phyloP scores from a whole-genome alignment of 1,284 basidiomycete genomes.

The Lignosus rhinocerotis region DNA sequence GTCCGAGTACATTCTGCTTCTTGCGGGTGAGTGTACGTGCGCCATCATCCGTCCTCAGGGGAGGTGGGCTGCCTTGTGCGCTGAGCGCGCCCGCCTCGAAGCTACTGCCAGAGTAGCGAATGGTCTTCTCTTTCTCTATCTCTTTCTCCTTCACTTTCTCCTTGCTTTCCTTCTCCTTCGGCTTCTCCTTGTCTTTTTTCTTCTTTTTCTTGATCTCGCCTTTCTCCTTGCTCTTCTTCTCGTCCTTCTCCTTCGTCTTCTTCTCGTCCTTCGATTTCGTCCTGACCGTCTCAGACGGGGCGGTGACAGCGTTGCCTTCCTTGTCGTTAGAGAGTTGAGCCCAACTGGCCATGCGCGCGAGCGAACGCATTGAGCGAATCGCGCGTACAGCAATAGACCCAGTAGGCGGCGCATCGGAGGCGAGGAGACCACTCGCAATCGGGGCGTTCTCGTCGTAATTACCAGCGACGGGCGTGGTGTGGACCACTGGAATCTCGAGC shows the following conservation, averaged over 20 bases:
- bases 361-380: conserved; percentile 69
- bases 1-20: conserved; percentile 58
- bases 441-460: conserved; percentile 31
- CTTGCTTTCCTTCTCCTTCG: conserved; percentile 34
- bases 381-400: conserved; percentile 75
- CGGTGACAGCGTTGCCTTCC: conserved; percentile 29
- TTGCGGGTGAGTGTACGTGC: conserved; percentile 45
- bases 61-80: conserved; percentile 36
- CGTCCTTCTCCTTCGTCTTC: conserved; percentile 29
- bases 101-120: conserved; percentile 53
- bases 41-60: conserved; percentile 21
- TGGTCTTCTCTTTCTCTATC: conserved; percentile 38
- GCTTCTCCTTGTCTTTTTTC: conserved; percentile 34
- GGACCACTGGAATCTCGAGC: conserved; percentile 17
- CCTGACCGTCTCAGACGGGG: conserved; percentile 12
- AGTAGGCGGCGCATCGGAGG: conserved; percentile 31
- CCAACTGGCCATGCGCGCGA: conserved; percentile 74
- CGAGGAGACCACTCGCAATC: conserved; percentile 38
- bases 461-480: conserved; percentile 21
- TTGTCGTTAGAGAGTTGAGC: conserved; percentile 51
- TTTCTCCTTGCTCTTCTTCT: conserved; percentile 33
- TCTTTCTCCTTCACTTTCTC: conserved; percentile 34
- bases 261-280: conserved; percentile 25
- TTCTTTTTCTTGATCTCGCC: conserved; percentile 33
- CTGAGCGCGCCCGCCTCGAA: conserved; percentile 63